Evolutionary conservation across 2,329 filamentous ascomycete species (phyloP), one percentile per base, ranked within the genome.

Genomic region (Diaporthe vaccinii): DNA sequence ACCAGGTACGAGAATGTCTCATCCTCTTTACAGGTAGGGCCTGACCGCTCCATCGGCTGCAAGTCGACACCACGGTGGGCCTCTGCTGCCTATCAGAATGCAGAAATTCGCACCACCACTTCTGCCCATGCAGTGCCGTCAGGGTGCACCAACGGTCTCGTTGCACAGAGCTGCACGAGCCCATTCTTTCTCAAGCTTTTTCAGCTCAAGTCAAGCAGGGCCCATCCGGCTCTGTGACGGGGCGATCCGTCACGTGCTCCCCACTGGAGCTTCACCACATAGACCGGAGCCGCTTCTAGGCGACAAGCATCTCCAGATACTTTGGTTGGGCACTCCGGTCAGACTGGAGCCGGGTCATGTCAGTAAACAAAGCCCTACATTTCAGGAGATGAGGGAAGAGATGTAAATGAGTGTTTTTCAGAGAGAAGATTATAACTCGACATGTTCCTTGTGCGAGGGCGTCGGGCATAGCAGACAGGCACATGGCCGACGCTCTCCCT

Each of bases 361-460:
- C 34, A 73, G 71, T 34, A 17, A 3, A 34, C 25, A 17, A 25
- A 8, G 53, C n/a, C 49, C n/a, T 31, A 12, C 36, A 17, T 9
- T 25, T n/a, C 4, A 36, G 9, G 9, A 14, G 31, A 57, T 5
- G 8, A 49, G 14, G 68, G 31, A 51, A 36, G 36, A 34, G 10
- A 10, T 36, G 20, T 10, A 10, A 31, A 71, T 17, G 31, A 39
- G 12, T 39, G 25, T 17, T 17, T 59, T 78, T 87, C 86, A 88
- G 86, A 88, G 86, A 88, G 86, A 88, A 88, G 86, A 88, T 88
- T 88, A 83, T 82, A 75, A 77, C 76, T 85, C 84, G 82, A 84
- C 84, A 85, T 81, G 67, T 80, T 82, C 82, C 80, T 78, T 55
- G 62, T 74, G 77, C 74, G 69, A 74, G 78, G 74, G 80, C 9